Base-by-base conservation (phyloP, 192 early-diverging fungal species). In the Rhizophagus prolifer region DNA sequence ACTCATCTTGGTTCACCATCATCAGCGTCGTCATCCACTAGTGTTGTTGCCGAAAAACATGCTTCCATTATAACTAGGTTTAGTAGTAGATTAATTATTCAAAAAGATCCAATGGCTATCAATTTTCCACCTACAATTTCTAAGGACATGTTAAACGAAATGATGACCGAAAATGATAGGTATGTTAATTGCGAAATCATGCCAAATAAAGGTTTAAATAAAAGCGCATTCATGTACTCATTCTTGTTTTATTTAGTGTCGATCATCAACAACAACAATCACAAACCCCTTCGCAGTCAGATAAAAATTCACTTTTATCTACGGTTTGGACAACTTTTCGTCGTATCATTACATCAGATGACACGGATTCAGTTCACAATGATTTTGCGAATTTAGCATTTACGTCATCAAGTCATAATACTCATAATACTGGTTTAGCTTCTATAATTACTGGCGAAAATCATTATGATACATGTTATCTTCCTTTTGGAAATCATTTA, bases 401-500 rank as follows among this genome's bases (percentile, higher is more conserved):
- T 59, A 26, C 26, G 16, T 72, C 71, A 25, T 59, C 71, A 6
- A 59, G 26, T n/a, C 54, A 26, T 64, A 54, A 54, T 44, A 61
- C 47, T 47, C 70, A 71, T 36, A 14, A 2, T 12, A 58, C 25
- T 72, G 71, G 71, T 59, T 59, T 72, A 26, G 54, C 71, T 9
- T 72, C 71, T 16, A 59, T 72, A 34, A 59, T 72, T 26, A 72
- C 50, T 9, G 71, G 71, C 25, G 71, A 72, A n/a, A 72, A 58
- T 34, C 50, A 59, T 59, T 72, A 72, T 44, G 71, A 72, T 72
- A 6, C 50, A 21, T 72, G 71, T 16, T 59, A 72, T 58, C 31
- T 58, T 30, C 71, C 71, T 60, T 72, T 72, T 59, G 71, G 71
- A 26, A 72, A 72, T 58, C 71, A 72, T 54, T 34, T 72, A 31